These are phyloP conservation scores for Phyllosticta citrichinensis DNA, from an alignment of 2,329 filamentous ascomycete species.

Conservation along the genomic window DNA sequence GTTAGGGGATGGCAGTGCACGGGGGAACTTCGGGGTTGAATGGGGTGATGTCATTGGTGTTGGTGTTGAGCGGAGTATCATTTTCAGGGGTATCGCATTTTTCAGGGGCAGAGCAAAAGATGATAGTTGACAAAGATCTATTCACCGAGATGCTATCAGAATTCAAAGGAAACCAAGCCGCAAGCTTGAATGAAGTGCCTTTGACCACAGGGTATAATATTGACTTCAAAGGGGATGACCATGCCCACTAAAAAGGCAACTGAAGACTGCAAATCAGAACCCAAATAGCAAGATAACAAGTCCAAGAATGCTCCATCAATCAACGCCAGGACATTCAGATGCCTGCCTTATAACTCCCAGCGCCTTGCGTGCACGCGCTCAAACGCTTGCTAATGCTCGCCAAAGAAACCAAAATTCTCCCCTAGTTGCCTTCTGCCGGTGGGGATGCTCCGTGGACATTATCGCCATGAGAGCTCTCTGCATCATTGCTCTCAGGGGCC, in stretches of 20 bases:
- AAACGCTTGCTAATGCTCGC: not conserved
- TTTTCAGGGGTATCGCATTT: too few relatives aligned
- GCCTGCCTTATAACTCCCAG: not conserved
- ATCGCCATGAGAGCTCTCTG: not conserved
- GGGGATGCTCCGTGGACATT: not conserved
- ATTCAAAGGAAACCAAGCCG: not conserved
- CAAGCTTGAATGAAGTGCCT: not conserved
- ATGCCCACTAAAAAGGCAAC: not conserved
- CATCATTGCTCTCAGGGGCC: not conserved
- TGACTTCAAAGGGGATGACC: not conserved
- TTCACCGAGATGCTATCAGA: not conserved
- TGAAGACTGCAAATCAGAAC: not conserved
- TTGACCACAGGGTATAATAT: not conserved
- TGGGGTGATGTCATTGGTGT: too few relatives aligned
- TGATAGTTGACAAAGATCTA: too few relatives aligned
- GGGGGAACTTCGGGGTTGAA: too few relatives aligned
- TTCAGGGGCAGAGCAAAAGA: too few relatives aligned
- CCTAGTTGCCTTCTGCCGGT: not conserved
- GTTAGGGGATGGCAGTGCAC: too few relatives aligned
- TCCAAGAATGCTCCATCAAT: not conserved
- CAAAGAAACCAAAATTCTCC: not conserved
- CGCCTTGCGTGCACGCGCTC: not conserved
- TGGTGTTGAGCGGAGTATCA: too few relatives aligned
- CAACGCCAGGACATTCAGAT: not conserved
- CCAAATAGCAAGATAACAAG: not conserved